Conservation (phyloP, 345 rosid species). For the Ceriops decandra region DNA sequence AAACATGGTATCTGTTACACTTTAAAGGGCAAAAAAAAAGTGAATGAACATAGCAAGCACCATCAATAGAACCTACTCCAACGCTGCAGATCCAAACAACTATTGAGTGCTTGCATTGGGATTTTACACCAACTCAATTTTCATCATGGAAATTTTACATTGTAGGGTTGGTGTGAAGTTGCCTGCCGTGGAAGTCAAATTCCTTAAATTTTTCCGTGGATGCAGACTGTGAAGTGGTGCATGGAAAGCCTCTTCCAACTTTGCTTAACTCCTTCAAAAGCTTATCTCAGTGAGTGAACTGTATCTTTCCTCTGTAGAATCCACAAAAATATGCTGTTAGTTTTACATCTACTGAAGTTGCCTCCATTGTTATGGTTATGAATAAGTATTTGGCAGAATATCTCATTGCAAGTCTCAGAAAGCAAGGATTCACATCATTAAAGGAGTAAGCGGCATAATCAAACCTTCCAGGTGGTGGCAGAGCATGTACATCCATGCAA, state of each 20-base stretch:
- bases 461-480: slow-evolving; percentile 35
- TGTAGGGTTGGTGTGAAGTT: slow-evolving; percentile 35
- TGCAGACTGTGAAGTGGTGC: slow-evolving; percentile 34
- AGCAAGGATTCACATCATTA: slow-evolving; percentile 24
- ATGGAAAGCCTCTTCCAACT: slow-evolving; percentile 39
- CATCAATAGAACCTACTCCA: no score
- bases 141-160: no score
- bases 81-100: no score
- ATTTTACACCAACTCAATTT: background rate
- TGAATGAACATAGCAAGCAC: no score
- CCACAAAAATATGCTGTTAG: background rate
- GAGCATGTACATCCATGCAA: background rate
- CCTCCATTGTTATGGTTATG: background rate
- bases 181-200: slow-evolving; percentile 39
- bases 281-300: slow-evolving; percentile 24
- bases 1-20: no score
- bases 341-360: background rate
- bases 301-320: background rate
- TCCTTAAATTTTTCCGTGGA: slow-evolving; percentile 29
- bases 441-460: slow-evolving; percentile 43
- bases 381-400: background rate
- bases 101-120: no score
- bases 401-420: slow-evolving; percentile 16
- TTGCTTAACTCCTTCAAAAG: slow-evolving; percentile 35
- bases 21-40: no score